Conservation (phyloP, 345 rosid species). For the Eucalyptus victrix region DNA sequence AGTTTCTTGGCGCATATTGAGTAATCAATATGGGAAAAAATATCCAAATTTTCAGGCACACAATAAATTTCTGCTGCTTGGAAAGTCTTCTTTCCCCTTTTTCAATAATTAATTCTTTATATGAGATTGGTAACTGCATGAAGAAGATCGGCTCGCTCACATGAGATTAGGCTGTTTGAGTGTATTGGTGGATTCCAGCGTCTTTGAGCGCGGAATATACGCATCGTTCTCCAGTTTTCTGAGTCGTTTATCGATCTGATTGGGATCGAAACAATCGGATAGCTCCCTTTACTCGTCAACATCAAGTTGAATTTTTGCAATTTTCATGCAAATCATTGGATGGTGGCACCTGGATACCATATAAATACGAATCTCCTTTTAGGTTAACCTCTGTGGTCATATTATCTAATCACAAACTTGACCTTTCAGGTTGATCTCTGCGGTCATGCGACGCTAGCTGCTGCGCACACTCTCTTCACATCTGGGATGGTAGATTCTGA, state of each 20-base stretch:
- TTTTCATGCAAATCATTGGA: not conserved
- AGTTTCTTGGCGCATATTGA: not conserved
- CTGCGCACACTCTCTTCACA: constrained; percentile 58
- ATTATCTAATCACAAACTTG: not conserved
- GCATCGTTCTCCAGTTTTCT: not conserved
- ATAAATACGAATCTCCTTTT: not conserved
- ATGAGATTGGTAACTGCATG: not conserved
- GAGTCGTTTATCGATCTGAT: not conserved
- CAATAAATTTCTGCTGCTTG: not conserved
- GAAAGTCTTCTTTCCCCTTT: not conserved
- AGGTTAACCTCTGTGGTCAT: constrained; percentile 34
- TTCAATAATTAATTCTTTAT: not conserved
- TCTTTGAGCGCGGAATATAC: not conserved
- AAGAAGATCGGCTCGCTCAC: not conserved
- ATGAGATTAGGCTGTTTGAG: not conserved
- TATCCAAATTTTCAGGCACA: not conserved
- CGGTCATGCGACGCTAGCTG: constrained; percentile 89
- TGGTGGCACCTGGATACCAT: not conserved
- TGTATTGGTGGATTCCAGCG: not conserved
- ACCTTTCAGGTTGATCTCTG: constrained; percentile 50
- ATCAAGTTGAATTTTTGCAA: not conserved
- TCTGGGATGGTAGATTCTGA: constrained; percentile 31
- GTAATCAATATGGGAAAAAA: not conserved
- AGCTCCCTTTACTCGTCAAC: not conserved
- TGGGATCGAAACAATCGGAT: not conserved